phyloP scores from a whole-genome alignment of 306 rosid species.

The Dalbergia oliveri region DNA sequence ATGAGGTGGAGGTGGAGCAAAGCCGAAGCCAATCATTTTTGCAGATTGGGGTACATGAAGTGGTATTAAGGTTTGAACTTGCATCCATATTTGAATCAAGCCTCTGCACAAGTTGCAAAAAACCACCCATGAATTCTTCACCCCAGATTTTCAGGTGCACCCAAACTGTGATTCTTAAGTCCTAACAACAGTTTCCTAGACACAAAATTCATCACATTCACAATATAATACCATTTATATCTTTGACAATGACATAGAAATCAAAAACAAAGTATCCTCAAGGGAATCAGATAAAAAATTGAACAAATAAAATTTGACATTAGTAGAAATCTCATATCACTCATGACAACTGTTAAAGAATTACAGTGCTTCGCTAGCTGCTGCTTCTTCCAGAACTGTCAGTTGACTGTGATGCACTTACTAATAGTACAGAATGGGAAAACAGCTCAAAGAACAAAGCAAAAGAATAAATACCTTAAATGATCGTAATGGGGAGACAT shows the following conservation, averaged over 20 bases:
- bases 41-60: no score
- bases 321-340: background rate
- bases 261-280: background rate
- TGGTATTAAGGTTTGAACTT: no score
- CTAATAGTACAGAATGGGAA: background rate
- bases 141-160: no score
- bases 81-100: background rate
- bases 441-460: constrained; percentile 12
- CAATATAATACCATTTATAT: no score
- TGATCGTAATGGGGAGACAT: constrained; percentile 92
- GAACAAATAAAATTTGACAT: background rate
- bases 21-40: no score
- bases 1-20: no score
- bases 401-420: constrained; percentile 10
- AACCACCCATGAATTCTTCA: background rate
- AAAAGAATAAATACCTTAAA: constrained; percentile 76
- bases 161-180: background rate
- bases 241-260: background rate
- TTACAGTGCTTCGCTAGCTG: background rate
- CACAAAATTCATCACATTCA: no score
- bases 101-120: background rate
- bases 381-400: constrained; percentile 27
- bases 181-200: background rate
- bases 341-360: background rate
- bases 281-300: no score